Evolutionary conservation across 352 stramenopile species (phyloP).

Genomic region (Paralagenidium karlingii): DNA sequence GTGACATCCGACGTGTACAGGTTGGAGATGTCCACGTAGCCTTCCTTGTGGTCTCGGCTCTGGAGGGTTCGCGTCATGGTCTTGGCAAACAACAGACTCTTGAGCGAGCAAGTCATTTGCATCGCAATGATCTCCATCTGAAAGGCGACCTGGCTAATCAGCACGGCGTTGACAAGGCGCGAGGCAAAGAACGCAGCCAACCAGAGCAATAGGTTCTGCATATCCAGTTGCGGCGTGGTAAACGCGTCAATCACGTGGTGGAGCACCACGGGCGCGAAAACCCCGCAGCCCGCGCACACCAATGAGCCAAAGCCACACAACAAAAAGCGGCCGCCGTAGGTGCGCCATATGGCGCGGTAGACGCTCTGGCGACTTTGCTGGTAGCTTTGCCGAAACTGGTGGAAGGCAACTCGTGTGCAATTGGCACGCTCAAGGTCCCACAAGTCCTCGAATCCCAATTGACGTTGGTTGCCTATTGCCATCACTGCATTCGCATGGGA

Average conservation of each 20-base stretch:
- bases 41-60: conserved; percentile 1
- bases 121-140: conserved; percentile 14
- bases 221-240: conserved; percentile 8
- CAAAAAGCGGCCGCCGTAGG: conserved; percentile 20
- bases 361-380: no score
- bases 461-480: conserved; percentile 19
- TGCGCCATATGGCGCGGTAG: conserved; percentile 15
- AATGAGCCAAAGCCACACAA: conserved; percentile 14
- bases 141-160: conserved; percentile 11
- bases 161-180: conserved; percentile 16
- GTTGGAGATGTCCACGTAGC: conserved; percentile 28
- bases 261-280: conserved; percentile 41
- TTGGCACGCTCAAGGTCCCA: no score
- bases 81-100: conserved; percentile 26
- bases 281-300: conserved; percentile 13
- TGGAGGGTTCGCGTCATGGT: conserved; percentile 9
- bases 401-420: no score
- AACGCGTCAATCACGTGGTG: conserved; percentile 29
- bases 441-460: conserved; percentile 38
- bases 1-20: conserved; percentile 20
- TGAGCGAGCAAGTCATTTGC: conserved; percentile 11
- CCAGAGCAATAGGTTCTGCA: conserved; percentile 17
- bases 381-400: no score
- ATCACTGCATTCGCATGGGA: no score
- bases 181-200: conserved; percentile 24